Percentiles rank a stretch among this genome's conserved stretches.
Evolutionary conservation across 2,329 filamentous ascomycete species (phyloP).

Genomic region (Beauveria scarabaeidicola): DNA sequence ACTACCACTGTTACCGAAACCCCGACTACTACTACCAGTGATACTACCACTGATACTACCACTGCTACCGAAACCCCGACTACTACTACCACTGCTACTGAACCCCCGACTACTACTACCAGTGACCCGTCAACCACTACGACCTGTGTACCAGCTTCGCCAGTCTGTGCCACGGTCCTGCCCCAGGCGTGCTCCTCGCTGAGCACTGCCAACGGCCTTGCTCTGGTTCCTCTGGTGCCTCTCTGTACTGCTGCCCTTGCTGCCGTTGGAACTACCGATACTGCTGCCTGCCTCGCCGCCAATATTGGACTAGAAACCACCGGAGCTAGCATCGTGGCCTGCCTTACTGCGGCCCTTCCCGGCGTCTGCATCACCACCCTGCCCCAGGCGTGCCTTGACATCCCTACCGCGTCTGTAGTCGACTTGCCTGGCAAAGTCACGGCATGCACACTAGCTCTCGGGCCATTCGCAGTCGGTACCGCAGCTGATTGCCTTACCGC

Average conservation of each 20-base stretch:
- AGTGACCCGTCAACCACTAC: background rate
- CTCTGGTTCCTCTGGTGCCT: background rate
- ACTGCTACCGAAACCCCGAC: background rate
- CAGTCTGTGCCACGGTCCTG: background rate
- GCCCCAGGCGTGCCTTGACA: background rate
- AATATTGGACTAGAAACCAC: background rate
- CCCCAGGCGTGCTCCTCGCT: background rate
- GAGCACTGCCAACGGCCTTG: background rate
- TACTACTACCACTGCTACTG: background rate
- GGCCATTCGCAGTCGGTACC: background rate
- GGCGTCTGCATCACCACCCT: background rate
- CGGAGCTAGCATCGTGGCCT: background rate
- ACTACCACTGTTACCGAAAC: background rate
- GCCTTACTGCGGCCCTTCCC: background rate
- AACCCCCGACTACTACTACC: background rate
- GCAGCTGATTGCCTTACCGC: background rate
- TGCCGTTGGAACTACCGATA: background rate
- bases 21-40: background rate
- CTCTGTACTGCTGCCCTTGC: background rate
- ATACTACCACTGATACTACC: background rate
- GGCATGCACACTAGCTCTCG: background rate
- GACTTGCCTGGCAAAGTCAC: background rate
- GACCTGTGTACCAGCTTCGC: background rate
- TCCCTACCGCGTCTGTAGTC: background rate
- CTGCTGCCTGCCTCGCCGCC: background rate